Base-by-base conservation (phyloP, 2,329 filamentous ascomycete genomes). In the Cercospora sp. region DNA sequence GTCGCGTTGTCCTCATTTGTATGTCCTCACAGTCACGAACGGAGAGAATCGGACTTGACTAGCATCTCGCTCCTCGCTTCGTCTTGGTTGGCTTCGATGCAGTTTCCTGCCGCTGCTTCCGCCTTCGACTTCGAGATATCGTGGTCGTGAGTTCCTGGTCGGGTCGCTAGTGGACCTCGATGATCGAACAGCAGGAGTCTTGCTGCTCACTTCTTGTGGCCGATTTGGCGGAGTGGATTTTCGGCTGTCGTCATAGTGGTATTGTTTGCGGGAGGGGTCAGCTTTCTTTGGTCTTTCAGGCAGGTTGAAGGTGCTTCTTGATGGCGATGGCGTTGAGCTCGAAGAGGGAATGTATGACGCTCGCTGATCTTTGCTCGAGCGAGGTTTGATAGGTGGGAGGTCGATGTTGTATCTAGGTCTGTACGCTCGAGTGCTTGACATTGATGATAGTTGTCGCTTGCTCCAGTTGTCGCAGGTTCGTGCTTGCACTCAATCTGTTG, bases 31-130 rank as follows among this genome's bases (percentile, higher is more conserved):
- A 55, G 42, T 63, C 42, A 63, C 61, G 12, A 63, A 45, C 16
- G 61, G 61, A 42, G 26, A 33, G 18, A 63, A 63, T 16, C 61
- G 61, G 13, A 63, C 61, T 30, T 63, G 61, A 36, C 61, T 63
- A n/a, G 20, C 42, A 57, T 63, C 61, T 30, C 61, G 48, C 30
- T 45, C 30, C n/a, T 33, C 48, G 2, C 2, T 48, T 33, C 30
- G 40, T 55, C 45, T 6, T 31, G 42, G 26, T n/a, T 63, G 40
- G 10, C 60, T 63, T 2, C 61, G 42, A 40, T 36, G 26, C 18
- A 20, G 40, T n/a, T 53, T 63, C 9, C 20, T 55, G 30, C 55
- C 28, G 42, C 61, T 53, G 26, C 30, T 53, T 13, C 48, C 23
- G 3, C n/a, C 10, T 23, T 31, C 16, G 10, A 55, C 45, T 23